phyloP scores from a whole-genome alignment of 2,329 filamentous ascomycete species.

The Alternaria brassicicola region DNA sequence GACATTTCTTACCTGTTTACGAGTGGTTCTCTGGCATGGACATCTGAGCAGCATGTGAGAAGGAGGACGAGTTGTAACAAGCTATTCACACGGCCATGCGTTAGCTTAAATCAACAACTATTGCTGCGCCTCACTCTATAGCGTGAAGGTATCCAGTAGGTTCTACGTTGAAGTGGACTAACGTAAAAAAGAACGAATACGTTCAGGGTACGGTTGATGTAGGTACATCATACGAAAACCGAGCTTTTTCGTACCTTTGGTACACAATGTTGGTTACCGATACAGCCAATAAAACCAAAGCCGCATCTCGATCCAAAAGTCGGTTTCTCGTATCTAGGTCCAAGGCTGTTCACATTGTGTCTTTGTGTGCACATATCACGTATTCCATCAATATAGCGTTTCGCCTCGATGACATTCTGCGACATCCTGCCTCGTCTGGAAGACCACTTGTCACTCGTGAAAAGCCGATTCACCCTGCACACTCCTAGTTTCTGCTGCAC shows the following conservation, averaged over 20 bases:
- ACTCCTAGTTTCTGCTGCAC: neutral
- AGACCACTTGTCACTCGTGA: neutral
- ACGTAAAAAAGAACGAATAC: neutral
- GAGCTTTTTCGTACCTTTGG: neutral
- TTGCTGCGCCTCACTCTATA: neutral
- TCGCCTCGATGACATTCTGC: neutral
- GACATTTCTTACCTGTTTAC: too few species aligned
- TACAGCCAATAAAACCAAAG: neutral
- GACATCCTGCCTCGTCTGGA: neutral
- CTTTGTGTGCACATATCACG: neutral
- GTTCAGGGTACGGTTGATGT: neutral
- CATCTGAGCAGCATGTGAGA: neutral
- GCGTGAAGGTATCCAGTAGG: neutral
- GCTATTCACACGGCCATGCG: accelerated
- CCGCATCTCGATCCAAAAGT: neutral
- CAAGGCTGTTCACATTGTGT: neutral
- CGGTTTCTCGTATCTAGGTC: too few species aligned
- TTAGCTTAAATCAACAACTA: too few species aligned
- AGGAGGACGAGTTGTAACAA: neutral
- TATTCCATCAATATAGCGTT: neutral
- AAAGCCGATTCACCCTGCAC: neutral
- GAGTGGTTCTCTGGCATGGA: neutral
- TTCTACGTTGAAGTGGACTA: neutral
- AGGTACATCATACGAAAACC: neutral
- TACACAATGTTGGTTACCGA: neutral